These are phyloP conservation scores for Mycena belliarum DNA, from an alignment of 768 basidiomycete genomes.

Conservation along the genomic window DNA sequence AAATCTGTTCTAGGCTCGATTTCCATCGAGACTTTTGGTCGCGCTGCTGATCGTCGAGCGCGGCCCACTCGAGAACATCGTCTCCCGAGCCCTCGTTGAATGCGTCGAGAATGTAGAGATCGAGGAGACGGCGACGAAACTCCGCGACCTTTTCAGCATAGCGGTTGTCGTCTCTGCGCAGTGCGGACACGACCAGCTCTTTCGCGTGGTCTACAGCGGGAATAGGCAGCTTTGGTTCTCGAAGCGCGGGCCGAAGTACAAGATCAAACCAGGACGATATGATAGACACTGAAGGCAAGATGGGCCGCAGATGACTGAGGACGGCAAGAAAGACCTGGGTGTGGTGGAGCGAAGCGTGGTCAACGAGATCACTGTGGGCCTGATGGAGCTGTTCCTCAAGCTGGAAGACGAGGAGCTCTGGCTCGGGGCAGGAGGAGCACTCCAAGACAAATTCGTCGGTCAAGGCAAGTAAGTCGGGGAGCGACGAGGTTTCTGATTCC, in stretches of 20 bases:
- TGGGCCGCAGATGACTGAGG: constrained; percentile 60
- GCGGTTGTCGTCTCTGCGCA: constrained; percentile 50
- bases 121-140: constrained; percentile 69
- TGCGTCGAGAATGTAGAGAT: constrained; percentile 76
- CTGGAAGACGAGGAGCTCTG: constrained; percentile 43
- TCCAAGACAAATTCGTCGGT: constrained; percentile 60
- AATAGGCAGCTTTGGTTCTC: constrained; percentile 68
- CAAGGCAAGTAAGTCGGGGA: constrained; percentile 47
- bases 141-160: constrained; percentile 52
- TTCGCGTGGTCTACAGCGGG: constrained; percentile 64
- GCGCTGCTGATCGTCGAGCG: constrained; percentile 61
- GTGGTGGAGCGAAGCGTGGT: constrained; percentile 63
- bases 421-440: constrained; percentile 48
- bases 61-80: constrained; percentile 76
- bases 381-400: constrained; percentile 70
- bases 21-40: constrained; percentile 70
- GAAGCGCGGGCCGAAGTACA: constrained; percentile 73
- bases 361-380: constrained; percentile 61
- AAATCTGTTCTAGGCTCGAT: constrained; percentile 72
- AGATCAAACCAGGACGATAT: constrained; percentile 84
- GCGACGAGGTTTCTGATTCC: constrained; percentile 53
- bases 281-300: constrained; percentile 64
- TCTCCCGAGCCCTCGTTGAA: constrained; percentile 73
- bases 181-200: constrained; percentile 65
- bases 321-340: constrained; percentile 68